Percentiles rank a stretch among this genome's conserved stretches.
phyloP scores from a whole-genome alignment of 2,329 filamentous ascomycete species.

The Clonostachys sp. region DNA sequence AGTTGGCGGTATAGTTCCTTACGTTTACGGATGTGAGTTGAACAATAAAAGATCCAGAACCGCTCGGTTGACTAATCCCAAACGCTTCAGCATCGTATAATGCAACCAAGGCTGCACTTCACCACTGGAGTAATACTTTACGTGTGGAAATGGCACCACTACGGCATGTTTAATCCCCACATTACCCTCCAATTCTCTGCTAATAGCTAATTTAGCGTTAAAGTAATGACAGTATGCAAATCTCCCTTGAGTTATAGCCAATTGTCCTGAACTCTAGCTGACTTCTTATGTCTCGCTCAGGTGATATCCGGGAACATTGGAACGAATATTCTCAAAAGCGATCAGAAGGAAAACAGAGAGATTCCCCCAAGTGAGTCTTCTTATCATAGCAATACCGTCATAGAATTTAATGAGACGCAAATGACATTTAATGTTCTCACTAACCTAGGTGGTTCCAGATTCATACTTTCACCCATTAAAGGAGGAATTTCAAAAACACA shows the following conservation, averaged over 20 bases:
- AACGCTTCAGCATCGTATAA: constrained; percentile 8
- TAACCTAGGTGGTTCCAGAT: background rate
- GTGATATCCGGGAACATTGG: constrained; percentile 7
- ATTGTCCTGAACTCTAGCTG: background rate
- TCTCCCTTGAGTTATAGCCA: background rate
- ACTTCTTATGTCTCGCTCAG: background rate
- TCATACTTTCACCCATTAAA: background rate
- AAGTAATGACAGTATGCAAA: background rate
- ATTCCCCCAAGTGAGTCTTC: background rate
- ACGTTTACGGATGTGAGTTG: constrained; percentile 7
- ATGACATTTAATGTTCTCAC: background rate
- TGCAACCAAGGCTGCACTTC: constrained; percentile 12
- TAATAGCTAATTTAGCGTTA: background rate
- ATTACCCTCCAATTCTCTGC: background rate
- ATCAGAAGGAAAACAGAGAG: background rate
- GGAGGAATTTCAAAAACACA: background rate
- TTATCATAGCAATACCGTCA: background rate
- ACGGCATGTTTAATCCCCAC: constrained; percentile 3
- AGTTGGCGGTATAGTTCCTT: constrained; percentile 11
- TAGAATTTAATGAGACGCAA: background rate
- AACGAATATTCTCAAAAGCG: constrained; percentile 4
- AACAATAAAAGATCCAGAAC: background rate
- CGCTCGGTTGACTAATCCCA: background rate
- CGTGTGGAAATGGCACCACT: constrained; percentile 14
- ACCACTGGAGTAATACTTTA: constrained; percentile 10